phyloP scores from a whole-genome alignment of 257 asterid genomes.

The Solanum corneliomulleri region DNA sequence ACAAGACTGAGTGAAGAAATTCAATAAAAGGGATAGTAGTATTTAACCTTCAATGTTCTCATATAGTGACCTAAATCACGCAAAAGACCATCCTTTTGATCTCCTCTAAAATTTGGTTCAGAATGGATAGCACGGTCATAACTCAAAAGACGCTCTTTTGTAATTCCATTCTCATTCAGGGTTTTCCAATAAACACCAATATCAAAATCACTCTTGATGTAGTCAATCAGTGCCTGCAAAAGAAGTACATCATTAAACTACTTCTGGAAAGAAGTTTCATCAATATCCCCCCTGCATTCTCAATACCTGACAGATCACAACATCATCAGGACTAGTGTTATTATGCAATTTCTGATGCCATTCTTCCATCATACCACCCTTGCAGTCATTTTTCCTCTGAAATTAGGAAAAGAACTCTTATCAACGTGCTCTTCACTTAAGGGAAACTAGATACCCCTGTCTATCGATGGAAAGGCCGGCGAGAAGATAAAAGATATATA shows the following conservation, averaged over 20 bases:
- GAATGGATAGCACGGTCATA: slow-evolving; percentile 93
- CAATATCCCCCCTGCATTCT: background rate
- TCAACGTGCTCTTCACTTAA: background rate
- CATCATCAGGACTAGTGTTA: slow-evolving; percentile 99
- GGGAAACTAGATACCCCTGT: background rate
- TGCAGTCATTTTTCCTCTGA: slow-evolving; percentile 87
- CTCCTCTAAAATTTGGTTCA: slow-evolving; percentile 73
- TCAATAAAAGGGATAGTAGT: background rate
- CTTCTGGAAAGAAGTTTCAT: background rate
- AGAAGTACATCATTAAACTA: background rate
- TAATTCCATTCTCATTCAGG: slow-evolving; percentile 84
- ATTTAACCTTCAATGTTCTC: slow-evolving; percentile 82
- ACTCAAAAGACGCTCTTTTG: slow-evolving; percentile 94
- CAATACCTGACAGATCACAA: slow-evolving; percentile 91
- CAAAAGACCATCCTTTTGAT: slow-evolving; percentile 83
- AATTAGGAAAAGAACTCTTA: slow-evolving; percentile 3
- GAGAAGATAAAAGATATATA: background rate
- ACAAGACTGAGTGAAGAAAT: background rate
- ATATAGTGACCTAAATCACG: slow-evolving; percentile 90
- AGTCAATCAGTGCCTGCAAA: slow-evolving; percentile 82
- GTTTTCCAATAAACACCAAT: slow-evolving; percentile 84
- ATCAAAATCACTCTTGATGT: slow-evolving; percentile 76
- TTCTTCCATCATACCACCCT: slow-evolving; percentile 98
- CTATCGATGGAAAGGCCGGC: background rate
- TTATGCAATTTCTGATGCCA: slow-evolving; percentile 99